Conservation (phyloP, 257 asterid genomes). For the Handroanthus guayacan region DNA sequence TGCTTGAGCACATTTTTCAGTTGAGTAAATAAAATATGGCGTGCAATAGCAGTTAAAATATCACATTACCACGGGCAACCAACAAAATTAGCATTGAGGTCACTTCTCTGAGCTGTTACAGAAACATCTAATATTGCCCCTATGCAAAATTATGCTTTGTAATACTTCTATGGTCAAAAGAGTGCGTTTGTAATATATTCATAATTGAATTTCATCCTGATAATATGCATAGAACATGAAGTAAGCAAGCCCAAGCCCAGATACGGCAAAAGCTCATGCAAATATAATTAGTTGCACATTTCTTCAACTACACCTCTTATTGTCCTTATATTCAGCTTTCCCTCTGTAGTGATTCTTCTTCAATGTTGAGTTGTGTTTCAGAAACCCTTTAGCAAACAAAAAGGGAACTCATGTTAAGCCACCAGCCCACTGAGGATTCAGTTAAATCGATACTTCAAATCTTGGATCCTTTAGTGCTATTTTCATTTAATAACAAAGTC, state of each 20-base stretch:
- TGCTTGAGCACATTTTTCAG: constrained; percentile 7
- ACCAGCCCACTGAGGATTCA: constrained; percentile 1
- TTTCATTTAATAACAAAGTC: not conserved
- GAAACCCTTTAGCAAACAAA: not conserved
- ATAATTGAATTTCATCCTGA: not conserved
- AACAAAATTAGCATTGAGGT: not conserved
- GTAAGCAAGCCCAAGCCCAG: not conserved
- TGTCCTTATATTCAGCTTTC: constrained; percentile 1
- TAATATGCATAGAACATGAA: not conserved
- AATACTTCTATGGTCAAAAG: not conserved
- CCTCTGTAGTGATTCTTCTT: not conserved
- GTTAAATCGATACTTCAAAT: not conserved
- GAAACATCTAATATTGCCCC: not conserved
- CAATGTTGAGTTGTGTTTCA: not conserved
- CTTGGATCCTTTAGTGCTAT: not conserved
- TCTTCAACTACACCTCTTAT: not conserved
- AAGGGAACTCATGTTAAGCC: constrained; percentile 14
- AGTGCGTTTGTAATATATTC: not conserved
- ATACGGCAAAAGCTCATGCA: not conserved
- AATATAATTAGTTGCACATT: not conserved
- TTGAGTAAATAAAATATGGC: no score
- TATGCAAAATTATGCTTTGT: not conserved
- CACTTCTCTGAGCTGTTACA: not conserved
- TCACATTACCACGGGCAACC: not conserved
- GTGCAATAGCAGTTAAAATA: no score